Conservation (phyloP, 768 basidiomycete genomes). For the Mycena floridula region DNA sequence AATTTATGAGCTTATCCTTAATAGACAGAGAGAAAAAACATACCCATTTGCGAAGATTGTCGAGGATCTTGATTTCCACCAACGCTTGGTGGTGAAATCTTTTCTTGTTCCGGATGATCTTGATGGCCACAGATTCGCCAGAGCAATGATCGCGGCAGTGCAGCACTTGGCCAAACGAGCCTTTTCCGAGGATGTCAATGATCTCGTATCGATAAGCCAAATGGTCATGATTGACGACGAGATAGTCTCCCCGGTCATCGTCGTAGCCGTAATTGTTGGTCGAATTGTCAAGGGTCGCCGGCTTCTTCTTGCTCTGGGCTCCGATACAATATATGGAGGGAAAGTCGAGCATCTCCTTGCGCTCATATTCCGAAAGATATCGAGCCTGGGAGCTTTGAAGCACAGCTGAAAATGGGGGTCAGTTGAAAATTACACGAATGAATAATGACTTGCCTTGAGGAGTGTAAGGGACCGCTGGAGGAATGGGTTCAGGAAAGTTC, state of each 20-base stretch:
- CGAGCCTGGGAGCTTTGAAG: constrained; percentile 62
- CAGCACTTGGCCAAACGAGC: constrained; percentile 96
- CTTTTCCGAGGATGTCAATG: constrained; percentile 89
- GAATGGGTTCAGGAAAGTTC: constrained; percentile 86
- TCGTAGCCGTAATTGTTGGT: constrained; percentile 94
- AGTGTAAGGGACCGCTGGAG: constrained; percentile 57
- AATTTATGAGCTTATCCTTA: constrained; percentile 2
- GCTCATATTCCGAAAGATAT: constrained; percentile 81
- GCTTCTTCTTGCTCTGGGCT: constrained; percentile 76
- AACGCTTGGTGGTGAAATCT: constrained; percentile 97
- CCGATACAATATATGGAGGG: constrained; percentile 80
- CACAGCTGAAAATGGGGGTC: constrained; percentile 37
- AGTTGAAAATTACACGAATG: neutral
- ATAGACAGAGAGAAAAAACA: constrained; percentile 18
- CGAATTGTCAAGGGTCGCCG: constrained; percentile 62
- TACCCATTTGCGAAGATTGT: constrained; percentile 97
- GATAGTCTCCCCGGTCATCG: constrained; percentile 97
- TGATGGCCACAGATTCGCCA: constrained; percentile 95
- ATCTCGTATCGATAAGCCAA: constrained; percentile 97
- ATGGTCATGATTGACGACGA: constrained; percentile 86
- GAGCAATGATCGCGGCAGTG: constrained; percentile 94
- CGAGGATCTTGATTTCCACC: constrained; percentile 98
- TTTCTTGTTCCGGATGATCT: constrained; percentile 99
- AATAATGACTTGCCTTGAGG: constrained; percentile 56
- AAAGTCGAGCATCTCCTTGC: constrained; percentile 87